A percentile compares a stretch with the other conserved stretches of the same genome.
These are phyloP conservation scores for Fraxinus sp. DNA, from an alignment of 305 asterid species.

Conservation along the genomic window DNA sequence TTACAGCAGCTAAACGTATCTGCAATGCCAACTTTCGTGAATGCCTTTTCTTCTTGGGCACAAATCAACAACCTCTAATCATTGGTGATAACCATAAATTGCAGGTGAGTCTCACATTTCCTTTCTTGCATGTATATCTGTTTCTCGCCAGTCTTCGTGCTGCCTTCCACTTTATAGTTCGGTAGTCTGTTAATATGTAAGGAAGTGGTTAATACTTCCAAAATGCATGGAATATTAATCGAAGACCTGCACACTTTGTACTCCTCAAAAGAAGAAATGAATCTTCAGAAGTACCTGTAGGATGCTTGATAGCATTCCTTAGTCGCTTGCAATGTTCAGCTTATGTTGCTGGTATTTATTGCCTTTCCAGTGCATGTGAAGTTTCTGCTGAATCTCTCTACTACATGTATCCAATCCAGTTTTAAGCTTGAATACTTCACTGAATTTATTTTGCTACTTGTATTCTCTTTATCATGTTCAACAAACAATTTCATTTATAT, in stretches of 20 bases:
- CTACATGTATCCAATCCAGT: not conserved
- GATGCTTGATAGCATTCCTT: not conserved
- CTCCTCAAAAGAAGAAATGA: not conserved
- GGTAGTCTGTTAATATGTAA: not conserved
- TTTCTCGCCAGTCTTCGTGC: not conserved
- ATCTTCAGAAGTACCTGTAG: not conserved
- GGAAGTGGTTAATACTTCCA: not conserved
- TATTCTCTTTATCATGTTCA: not conserved
- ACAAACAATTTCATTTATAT: conserved; percentile 5
- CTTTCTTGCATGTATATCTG: conserved; percentile 11
- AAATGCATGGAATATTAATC: not conserved
- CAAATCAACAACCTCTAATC: conserved; percentile 89
- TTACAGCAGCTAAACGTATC: conserved; percentile 83
- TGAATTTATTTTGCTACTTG: not conserved
- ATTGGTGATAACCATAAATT: conserved; percentile 97
- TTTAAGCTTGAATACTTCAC: not conserved
- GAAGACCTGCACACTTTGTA: not conserved
- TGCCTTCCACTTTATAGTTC: not conserved
- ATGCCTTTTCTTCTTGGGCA: conserved; percentile 92
- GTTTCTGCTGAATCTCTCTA: not conserved
- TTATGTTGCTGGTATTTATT: not conserved
- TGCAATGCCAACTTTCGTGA: conserved; percentile 96
- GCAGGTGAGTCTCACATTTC: conserved; percentile 51
- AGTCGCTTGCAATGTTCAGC: not conserved
- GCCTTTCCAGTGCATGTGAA: not conserved